Evolutionary conservation across 805 yeast species (phyloP).

Genomic region (Sugiyamaella floridensis): DNA sequence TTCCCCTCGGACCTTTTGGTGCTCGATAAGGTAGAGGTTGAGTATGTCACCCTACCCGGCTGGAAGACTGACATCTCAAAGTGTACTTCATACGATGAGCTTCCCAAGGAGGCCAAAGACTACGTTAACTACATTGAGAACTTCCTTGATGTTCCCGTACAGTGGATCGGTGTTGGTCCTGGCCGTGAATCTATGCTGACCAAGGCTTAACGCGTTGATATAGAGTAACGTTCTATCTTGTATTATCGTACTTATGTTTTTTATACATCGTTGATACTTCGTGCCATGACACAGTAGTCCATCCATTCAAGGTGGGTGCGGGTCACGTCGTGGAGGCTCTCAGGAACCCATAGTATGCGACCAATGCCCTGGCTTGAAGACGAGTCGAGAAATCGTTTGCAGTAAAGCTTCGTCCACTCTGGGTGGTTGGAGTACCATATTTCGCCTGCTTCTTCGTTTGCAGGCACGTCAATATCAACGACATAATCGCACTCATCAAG

Average conservation of each 20-base stretch:
- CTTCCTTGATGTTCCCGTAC: constrained; percentile 72
- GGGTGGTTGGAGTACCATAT: constrained; percentile 17
- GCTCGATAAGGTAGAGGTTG: constrained; percentile 86
- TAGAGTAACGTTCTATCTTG: background rate
- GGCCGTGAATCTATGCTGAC: constrained; percentile 89
- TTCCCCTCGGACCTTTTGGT: constrained; percentile 90
- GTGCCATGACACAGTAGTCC: constrained; percentile 26
- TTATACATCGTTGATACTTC: constrained; percentile 5
- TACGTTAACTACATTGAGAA: constrained; percentile 84
- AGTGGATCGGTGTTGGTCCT: constrained; percentile 99
- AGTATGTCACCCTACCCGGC: constrained; percentile 86
- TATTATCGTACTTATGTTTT: constrained; percentile 1
- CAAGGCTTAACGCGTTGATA: constrained; percentile 21
- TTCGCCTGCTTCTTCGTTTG: constrained; percentile 42
- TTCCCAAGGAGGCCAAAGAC: constrained; percentile 81
- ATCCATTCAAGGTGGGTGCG: constrained; percentile 18
- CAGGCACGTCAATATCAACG: constrained; percentile 51
- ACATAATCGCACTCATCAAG: constrained; percentile 57
- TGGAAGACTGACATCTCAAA: constrained; percentile 83
- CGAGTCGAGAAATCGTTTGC: constrained; percentile 23
- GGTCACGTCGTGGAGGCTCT: constrained; percentile 10
- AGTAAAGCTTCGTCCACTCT: constrained; percentile 21
- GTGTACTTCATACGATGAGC: constrained; percentile 59
- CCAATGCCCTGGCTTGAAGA: constrained; percentile 23
- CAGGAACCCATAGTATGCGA: constrained; percentile 24